These are phyloP conservation scores for Diutina ranongensis DNA, from an alignment of 1,139 yeast species.

Conservation along the genomic window DNA sequence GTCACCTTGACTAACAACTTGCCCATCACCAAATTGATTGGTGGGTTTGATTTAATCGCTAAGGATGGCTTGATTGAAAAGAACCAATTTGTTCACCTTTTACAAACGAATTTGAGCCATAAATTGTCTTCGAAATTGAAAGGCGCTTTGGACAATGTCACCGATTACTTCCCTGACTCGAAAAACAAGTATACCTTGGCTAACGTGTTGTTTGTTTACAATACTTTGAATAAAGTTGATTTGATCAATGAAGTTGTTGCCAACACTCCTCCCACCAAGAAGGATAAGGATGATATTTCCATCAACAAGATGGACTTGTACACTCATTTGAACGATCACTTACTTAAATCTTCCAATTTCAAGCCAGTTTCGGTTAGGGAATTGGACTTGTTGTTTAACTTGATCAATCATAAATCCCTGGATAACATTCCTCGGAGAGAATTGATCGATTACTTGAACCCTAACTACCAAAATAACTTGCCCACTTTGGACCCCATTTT, in stretches of 20 bases:
- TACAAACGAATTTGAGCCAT: constrained; percentile 30
- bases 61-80: constrained; percentile 22
- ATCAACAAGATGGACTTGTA: constrained; percentile 33
- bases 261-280: constrained; percentile 35
- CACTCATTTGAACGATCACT: constrained; percentile 36
- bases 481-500: constrained; percentile 27
- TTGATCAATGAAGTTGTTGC: constrained; percentile 52
- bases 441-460: constrained; percentile 37
- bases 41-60: constrained; percentile 31
- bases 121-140: constrained; percentile 30
- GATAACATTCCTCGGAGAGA: constrained; percentile 42
- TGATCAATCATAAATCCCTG: constrained; percentile 31
- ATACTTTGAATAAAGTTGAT: constrained; percentile 33
- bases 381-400: constrained; percentile 33
- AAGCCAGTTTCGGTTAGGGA: constrained; percentile 35
- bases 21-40: constrained; percentile 37
- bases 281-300: constrained; percentile 33
- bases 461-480: constrained; percentile 29
- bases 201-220: constrained; percentile 32
- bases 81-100: constrained; percentile 24
- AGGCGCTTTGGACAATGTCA: constrained; percentile 22
- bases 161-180: constrained; percentile 20
- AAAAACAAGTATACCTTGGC: constrained; percentile 26
- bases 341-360: constrained; percentile 42
- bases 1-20: constrained; percentile 31